A percentile compares a stretch with the other conserved stretches of the same genome.
Evolutionary conservation across 1,139 yeast genomes (phyloP).

Genomic region (Protomyces lactucae-debilis): DNA sequence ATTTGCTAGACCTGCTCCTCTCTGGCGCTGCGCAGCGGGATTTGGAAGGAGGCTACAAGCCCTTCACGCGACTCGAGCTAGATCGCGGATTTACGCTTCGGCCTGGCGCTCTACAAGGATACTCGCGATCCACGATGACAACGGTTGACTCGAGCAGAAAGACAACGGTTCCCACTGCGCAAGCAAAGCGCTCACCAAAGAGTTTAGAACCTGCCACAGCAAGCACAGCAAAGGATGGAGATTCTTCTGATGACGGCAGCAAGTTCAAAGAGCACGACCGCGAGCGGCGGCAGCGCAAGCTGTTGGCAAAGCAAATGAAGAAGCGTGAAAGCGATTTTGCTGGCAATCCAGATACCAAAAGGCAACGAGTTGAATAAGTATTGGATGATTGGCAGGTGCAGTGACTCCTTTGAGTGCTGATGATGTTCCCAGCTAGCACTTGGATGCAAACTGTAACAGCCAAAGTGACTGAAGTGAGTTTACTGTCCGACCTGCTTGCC

Average conservation of each 20-base stretch:
- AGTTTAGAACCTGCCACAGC: neutral
- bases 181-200: neutral
- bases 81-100: conserved; percentile 5
- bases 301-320: neutral
- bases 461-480: no score
- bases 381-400: no score
- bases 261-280: conserved; percentile 21
- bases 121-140: neutral
- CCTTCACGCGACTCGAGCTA: conserved; percentile 1
- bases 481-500: no score
- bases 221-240: neutral
- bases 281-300: conserved; percentile 10
- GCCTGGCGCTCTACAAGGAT: conserved; percentile 16
- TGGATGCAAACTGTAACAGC: no score
- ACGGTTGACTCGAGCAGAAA: neutral
- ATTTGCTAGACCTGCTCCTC: conserved; percentile 9
- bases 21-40: conserved; percentile 19
- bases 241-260: conserved; percentile 20
- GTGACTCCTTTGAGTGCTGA: no score
- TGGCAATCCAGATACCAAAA: conserved; percentile 5
- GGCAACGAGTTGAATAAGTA: neutral
- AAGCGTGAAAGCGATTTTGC: conserved; percentile 19
- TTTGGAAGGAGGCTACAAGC: conserved; percentile 17
- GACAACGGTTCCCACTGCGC: neutral
- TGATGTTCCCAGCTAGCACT: no score